Conservation (phyloP, 257 asterid species). For the Marsdenia floribunda region DNA sequence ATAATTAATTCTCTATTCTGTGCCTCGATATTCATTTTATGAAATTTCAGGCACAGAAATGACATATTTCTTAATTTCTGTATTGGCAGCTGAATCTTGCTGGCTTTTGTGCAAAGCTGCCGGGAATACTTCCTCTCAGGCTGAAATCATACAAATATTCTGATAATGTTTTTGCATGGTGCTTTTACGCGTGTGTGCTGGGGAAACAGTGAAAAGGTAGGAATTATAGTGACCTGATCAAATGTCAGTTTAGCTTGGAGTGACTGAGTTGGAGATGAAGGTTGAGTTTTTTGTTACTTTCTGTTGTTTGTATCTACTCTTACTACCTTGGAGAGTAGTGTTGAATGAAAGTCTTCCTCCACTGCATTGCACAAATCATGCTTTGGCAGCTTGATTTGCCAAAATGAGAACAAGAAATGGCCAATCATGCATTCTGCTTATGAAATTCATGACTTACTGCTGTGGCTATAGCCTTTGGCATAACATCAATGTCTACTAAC, state of each 20-base stretch:
- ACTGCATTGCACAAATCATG: background rate
- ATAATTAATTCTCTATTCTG: background rate
- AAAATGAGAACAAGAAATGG: background rate
- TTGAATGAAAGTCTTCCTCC: background rate
- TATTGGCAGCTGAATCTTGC: background rate
- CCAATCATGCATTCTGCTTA: background rate
- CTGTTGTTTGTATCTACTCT: background rate
- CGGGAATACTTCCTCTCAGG: background rate
- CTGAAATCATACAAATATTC: background rate
- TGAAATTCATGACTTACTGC: background rate
- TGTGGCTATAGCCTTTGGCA: too few species aligned
- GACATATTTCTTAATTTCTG: background rate
- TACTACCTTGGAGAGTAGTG: background rate
- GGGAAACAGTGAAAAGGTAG: background rate
- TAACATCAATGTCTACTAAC: too few species aligned
- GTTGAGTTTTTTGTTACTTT: background rate
- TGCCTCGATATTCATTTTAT: background rate
- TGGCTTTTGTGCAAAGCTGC: background rate
- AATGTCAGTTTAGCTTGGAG: background rate
- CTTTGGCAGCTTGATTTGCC: too few species aligned
- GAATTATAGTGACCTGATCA: background rate
- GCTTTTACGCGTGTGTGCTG: background rate
- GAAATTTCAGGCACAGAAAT: background rate
- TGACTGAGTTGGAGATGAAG: background rate
- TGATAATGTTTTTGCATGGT: background rate